phyloP scores from a whole-genome alignment of 2,329 filamentous ascomycete genomes.

The Teratosphaeria zuluensis region DNA sequence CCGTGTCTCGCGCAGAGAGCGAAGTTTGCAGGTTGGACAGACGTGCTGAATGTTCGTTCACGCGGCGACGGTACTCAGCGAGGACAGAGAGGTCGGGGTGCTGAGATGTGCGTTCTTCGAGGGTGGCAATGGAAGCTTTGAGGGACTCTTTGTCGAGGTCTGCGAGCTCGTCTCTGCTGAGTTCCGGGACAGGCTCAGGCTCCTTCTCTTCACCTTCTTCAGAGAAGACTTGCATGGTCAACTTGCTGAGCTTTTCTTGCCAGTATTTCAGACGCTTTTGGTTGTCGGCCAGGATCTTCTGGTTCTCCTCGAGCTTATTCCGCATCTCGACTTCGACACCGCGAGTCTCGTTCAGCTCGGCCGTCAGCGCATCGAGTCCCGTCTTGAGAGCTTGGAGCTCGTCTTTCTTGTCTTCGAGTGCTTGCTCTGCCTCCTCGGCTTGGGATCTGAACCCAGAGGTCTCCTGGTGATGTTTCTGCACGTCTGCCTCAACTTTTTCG shows the following conservation, averaged over 20 bases:
- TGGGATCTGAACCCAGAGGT: conserved; percentile 62
- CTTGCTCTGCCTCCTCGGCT: conserved; percentile 71
- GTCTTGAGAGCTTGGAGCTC: conserved; percentile 71
- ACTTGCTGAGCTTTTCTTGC: conserved; percentile 80
- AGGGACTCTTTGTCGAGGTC: conserved; percentile 54
- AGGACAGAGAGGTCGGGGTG: conserved; percentile 84
- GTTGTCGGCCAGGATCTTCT: conserved; percentile 79
- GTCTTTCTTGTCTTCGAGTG: conserved; percentile 66
- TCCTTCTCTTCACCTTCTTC: conserved; percentile 47
- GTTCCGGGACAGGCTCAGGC: conserved; percentile 60
- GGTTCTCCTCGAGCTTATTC: conserved; percentile 93
- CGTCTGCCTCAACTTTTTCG: conserved; percentile 67
- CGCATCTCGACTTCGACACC: conserved; percentile 95
- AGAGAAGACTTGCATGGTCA: conserved; percentile 66
- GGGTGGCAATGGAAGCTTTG: conserved; percentile 54
- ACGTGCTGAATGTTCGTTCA: conserved; percentile 70
- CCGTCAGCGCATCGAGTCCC: conserved; percentile 75
- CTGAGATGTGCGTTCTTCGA: conserved; percentile 72
- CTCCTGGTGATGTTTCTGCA: conserved; percentile 64
- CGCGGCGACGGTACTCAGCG: conserved; percentile 75
- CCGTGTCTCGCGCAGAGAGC: conserved; percentile 66
- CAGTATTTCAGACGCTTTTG: conserved; percentile 76
- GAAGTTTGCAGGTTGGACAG: conserved; percentile 77
- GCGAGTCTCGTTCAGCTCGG: conserved; percentile 79
- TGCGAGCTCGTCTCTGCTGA: conserved; percentile 60